These are phyloP conservation scores for Exophiala sideris DNA, from an alignment of 2,329 filamentous ascomycete genomes.

Conservation along the genomic window DNA sequence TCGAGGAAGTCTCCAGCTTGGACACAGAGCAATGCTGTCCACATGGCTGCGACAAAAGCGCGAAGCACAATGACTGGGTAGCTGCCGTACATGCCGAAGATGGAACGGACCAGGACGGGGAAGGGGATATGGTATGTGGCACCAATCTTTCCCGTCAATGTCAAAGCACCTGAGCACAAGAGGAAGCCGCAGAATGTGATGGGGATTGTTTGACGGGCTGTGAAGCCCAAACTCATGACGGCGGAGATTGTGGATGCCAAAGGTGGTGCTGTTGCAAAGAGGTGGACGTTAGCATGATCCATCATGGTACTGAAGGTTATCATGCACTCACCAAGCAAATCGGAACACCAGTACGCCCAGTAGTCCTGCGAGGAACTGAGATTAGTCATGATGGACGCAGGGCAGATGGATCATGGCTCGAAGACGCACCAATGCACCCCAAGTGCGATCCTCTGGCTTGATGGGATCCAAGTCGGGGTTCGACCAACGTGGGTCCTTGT, in stretches of 20 bases:
- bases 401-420: background rate
- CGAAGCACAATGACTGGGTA: constrained; percentile 34
- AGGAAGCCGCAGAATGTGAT: constrained; percentile 49
- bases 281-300: background rate
- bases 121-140: constrained; percentile 33
- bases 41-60: constrained; percentile 44
- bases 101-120: constrained; percentile 34
- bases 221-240: constrained; percentile 45
- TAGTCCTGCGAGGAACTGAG: background rate
- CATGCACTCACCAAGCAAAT: background rate
- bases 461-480: constrained; percentile 44
- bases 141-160: constrained; percentile 47
- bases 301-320: background rate
- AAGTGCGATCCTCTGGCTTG: constrained; percentile 45
- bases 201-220: constrained; percentile 48
- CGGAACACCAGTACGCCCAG: background rate
- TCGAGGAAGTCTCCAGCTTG: constrained; percentile 45
- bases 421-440: constrained; percentile 38
- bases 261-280: constrained; percentile 34
- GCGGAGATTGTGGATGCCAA: constrained; percentile 39
- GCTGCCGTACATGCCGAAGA: constrained; percentile 40
- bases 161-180: constrained; percentile 48
- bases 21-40: constrained; percentile 47
- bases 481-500: constrained; percentile 45
- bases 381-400: background rate